These are phyloP conservation scores for Chamaecyparis obtusa DNA, from an alignment of 75 land plant genomes.

Conservation along the genomic window DNA sequence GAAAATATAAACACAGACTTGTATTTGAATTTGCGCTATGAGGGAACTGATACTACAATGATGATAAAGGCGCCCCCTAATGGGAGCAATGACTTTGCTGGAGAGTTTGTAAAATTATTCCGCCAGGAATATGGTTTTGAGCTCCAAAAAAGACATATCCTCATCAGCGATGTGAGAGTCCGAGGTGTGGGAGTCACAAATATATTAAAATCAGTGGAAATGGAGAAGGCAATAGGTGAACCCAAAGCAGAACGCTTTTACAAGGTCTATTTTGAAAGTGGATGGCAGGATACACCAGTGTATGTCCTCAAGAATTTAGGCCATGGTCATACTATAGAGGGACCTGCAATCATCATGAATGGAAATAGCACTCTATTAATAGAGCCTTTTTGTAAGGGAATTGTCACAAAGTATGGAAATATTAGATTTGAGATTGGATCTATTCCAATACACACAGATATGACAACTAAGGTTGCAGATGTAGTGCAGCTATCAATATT, in stretches of 20 bases:
- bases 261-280: conserved; percentile 75
- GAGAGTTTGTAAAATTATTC: conserved; percentile 73
- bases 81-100: conserved; percentile 58
- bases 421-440: conserved; percentile 75
- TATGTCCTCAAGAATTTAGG: conserved; percentile 81
- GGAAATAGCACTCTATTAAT: conserved; percentile 96
- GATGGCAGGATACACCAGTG: conserved; percentile 84
- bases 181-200: conserved; percentile 84
- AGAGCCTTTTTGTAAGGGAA: conserved; percentile 83
- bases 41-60: conserved; percentile 95
- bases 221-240: conserved; percentile 27
- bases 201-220: conserved; percentile 64
- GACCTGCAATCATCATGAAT: conserved; percentile 95
- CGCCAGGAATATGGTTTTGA: conserved; percentile 95
- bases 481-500: conserved; percentile 93
- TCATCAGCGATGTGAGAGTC: conserved; percentile 92
- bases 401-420: conserved; percentile 89
- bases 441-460: conserved; percentile 19
- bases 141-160: conserved; percentile 68
- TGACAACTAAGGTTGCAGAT: conserved; percentile 62
- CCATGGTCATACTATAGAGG: conserved; percentile 66
- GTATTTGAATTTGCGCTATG: conserved; percentile 87
- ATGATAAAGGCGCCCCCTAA: conserved; percentile 60
- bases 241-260: conserved; percentile 62
- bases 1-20: conserved; percentile 62